Evolutionary conservation across 768 basidiomycete genomes (phyloP).

Genomic region (Kwoniella sp.): DNA sequence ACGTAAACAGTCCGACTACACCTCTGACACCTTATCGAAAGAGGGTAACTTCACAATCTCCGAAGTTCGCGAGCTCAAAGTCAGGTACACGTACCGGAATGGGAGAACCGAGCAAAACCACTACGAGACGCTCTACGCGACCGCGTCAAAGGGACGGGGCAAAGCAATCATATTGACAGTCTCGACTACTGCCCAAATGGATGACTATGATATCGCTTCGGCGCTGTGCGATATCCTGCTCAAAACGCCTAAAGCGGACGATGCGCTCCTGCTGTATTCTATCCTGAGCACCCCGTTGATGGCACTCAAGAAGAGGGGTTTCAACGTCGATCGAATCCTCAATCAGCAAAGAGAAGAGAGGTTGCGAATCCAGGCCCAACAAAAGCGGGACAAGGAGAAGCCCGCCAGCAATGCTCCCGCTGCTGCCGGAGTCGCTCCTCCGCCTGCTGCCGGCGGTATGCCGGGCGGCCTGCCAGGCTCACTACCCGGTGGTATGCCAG

Average conservation of each 20-base stretch:
- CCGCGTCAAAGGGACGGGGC: constrained; percentile 28
- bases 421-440: constrained; percentile 1
- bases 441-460: background rate
- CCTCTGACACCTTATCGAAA: constrained; percentile 54
- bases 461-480: background rate
- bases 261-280: constrained; percentile 87
- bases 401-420: constrained; percentile 6
- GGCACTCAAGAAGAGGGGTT: constrained; percentile 58
- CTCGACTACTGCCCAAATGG: constrained; percentile 71
- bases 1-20: constrained; percentile 48
- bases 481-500: background rate
- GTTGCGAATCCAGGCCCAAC: constrained; percentile 58
- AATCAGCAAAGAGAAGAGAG: constrained; percentile 75
- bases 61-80: constrained; percentile 46
- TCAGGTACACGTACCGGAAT: constrained; percentile 44
- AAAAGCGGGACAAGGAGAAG: constrained; percentile 42
- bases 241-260: constrained; percentile 76
- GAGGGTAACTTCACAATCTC: constrained; percentile 53
- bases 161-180: constrained; percentile 66
- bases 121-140: constrained; percentile 42
- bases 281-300: constrained; percentile 87
- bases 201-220: constrained; percentile 90
- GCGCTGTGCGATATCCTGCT: constrained; percentile 80
- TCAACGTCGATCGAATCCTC: constrained; percentile 80
- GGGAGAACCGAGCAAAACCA: constrained; percentile 36